Evolutionary conservation across 495 filamentous ascomycete species (phyloP).

Genomic region (Aspergillus nanangensis): DNA sequence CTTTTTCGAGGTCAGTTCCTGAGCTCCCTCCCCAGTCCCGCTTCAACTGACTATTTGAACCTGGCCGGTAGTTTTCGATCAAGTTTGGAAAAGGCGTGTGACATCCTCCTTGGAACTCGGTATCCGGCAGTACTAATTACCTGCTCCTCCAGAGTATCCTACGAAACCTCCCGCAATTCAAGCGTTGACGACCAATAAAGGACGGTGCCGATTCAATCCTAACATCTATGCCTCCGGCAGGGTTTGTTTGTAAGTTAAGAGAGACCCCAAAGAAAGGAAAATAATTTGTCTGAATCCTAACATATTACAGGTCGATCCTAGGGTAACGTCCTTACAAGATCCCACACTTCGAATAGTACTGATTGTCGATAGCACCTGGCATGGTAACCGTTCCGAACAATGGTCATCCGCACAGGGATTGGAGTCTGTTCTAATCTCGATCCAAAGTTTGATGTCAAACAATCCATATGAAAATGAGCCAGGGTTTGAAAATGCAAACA

Average conservation of each 20-base stretch:
- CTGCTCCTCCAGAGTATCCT: constrained; percentile 66
- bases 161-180: constrained; percentile 72
- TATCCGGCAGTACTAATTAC: not conserved
- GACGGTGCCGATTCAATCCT: constrained; percentile 86
- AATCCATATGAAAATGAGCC: constrained; percentile 98
- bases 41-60: no score
- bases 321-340: constrained; percentile 51
- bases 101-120: not conserved
- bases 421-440: constrained; percentile 90
- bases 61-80: constrained; percentile 22
- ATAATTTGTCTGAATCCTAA: constrained; percentile 7
- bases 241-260: constrained; percentile 72
- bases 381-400: constrained; percentile 80
- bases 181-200: constrained; percentile 80
- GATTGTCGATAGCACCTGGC: constrained; percentile 74
- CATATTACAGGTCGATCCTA: constrained; percentile 68
- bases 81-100: constrained; percentile 19
- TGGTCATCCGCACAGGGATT: constrained; percentile 96
- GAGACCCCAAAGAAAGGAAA: not conserved
- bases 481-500: constrained; percentile 75
- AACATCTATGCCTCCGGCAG: constrained; percentile 92
- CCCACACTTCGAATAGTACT: constrained; percentile 3
- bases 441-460: constrained; percentile 89
- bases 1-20: constrained; percentile 89
- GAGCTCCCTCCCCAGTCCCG: no score